These are phyloP conservation scores for Umbilicus rupestris DNA, from an alignment of 164 flowering plant genomes.

Conservation along the genomic window DNA sequence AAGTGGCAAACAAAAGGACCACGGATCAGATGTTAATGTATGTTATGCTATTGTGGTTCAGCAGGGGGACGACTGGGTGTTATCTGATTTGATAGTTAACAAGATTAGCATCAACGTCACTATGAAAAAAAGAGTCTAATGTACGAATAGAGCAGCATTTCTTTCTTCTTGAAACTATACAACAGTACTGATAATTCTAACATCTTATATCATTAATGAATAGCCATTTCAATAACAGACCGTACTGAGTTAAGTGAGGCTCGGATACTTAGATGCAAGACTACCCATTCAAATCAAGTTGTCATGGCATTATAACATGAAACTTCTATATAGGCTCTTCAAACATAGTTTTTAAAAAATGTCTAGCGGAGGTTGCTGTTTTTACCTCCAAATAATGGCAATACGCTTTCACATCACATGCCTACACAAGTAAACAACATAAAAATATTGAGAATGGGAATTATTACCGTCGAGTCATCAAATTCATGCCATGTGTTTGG, in stretches of 20 bases:
- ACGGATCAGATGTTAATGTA: not conserved
- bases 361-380: too few relatives aligned
- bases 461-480: constrained; percentile 71
- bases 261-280: not conserved
- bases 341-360: too few relatives aligned
- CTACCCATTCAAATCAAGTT: not conserved
- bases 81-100: not conserved
- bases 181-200: not conserved
- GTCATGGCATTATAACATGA: too few relatives aligned
- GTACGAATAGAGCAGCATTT: not conserved
- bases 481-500: constrained; percentile 58
- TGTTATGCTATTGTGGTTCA: not conserved
- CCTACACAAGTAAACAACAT: not conserved
- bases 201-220: not conserved
- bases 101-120: not conserved
- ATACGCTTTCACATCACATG: too few relatives aligned
- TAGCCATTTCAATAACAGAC: not conserved
- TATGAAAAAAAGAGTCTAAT: not conserved
- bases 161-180: not conserved
- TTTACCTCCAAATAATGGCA: not conserved
- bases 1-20: not conserved
- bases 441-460: not conserved
- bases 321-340: too few relatives aligned
- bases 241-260: not conserved
- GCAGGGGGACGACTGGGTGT: not conserved